Evolutionary conservation across 805 yeast genomes (phyloP).

Genomic region (Metschnikowia cubensis): DNA sequence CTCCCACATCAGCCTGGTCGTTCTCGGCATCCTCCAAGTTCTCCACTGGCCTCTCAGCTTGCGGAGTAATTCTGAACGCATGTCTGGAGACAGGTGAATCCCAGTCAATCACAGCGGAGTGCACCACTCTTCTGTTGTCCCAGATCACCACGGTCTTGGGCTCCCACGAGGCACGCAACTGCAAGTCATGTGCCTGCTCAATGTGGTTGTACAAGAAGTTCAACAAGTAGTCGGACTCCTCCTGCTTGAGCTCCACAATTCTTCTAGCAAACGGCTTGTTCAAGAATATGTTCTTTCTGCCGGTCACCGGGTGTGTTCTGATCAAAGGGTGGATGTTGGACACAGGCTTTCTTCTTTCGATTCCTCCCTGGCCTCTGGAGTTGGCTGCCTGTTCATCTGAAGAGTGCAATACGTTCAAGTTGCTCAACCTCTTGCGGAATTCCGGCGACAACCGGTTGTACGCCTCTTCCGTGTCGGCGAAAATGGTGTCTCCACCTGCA

Average conservation of each 20-base stretch:
- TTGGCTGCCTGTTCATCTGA: constrained; percentile 66
- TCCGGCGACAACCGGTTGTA: constrained; percentile 67
- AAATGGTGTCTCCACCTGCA: constrained; percentile 76
- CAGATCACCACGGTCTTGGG: constrained; percentile 67
- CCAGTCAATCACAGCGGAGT: constrained; percentile 71
- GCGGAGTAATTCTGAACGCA: constrained; percentile 68
- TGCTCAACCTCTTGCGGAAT: constrained; percentile 54
- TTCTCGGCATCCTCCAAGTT: constrained; percentile 35
- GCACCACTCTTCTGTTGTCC: constrained; percentile 74
- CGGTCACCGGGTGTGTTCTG: constrained; percentile 69
- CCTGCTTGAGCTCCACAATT: constrained; percentile 68
- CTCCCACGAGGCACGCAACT: constrained; percentile 68
- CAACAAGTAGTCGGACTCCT: constrained; percentile 62
- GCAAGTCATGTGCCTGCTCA: constrained; percentile 54
- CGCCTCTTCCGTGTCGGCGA: constrained; percentile 68
- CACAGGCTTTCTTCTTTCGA: constrained; percentile 62
- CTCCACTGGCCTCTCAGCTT: constrained; percentile 66
- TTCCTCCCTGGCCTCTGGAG: constrained; percentile 52
- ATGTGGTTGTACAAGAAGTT: constrained; percentile 53
- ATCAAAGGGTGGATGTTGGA: constrained; percentile 66
- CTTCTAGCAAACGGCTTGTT: constrained; percentile 61
- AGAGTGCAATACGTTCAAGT: constrained; percentile 65
- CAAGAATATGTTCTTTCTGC: constrained; percentile 53
- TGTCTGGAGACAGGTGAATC: constrained; percentile 59
- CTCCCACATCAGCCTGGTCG: constrained; percentile 17